Base-by-base conservation (phyloP, 805 yeast species). In the fission yeast (Schizosaccharomyces pombe) region DNA sequence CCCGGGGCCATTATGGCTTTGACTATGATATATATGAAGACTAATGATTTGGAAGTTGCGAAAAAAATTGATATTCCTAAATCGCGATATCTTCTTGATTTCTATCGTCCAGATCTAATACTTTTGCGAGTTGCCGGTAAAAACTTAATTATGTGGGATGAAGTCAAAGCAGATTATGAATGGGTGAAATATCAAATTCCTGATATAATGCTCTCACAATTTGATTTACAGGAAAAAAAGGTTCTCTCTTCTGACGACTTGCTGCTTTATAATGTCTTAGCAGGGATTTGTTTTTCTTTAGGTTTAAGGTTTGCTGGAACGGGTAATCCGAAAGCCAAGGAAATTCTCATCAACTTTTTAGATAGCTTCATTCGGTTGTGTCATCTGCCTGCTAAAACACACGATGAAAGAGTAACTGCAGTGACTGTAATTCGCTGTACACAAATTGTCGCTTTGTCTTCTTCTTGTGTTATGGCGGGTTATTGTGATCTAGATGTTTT, bases 401-500 rank as follows among this genome's bases (percentile, higher is more conserved):
- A 77, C 60, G 53, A 49, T 14, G 53, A 49, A 30, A 30, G 53
- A 16, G 65, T 82, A 34, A 73, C 85, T 0, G 67, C 71, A 43
- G 66, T 70, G 47, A 74, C 83, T 8, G 74, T 81, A 1, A 66
- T 71, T 22, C 74, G 73, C 33, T 69, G 79, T 32, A 77, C 79
- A 52, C 78, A 78, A 58, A 68, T 80, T 0, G 59, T 85, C 12
- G 73, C 80, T 1, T 64, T 89, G 4, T 74, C 91, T 6, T 64
- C 75, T 5, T 75, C 95, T 0, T 70, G 85, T 29, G 73, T 86
- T 0, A 82, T 85, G 83, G 87, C 94, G 1, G 95, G 95, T 1
- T 77, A 86, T 14, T 97, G 98, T 0, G 95, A 91, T 63, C 66
- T 87, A 55, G 82, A 78, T 47, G 75, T 79, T 0, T 75, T 91